phyloP scores from a whole-genome alignment of 345 rosid species.

The Orychophragmus violaceus region DNA sequence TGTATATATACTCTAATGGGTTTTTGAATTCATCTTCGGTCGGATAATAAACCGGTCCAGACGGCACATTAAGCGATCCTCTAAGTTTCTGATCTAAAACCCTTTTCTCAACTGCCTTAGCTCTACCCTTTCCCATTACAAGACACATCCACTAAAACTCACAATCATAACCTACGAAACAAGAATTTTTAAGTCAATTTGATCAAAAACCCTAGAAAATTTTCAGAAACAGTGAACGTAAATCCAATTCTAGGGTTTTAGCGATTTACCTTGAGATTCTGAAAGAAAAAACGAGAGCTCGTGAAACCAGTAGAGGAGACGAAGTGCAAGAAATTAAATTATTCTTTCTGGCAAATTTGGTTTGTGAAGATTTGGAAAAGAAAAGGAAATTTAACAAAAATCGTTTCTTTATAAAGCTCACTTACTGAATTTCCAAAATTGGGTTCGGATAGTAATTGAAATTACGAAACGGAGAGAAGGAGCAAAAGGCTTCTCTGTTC shows the following conservation, averaged over 20 bases:
- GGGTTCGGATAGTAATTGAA: constrained; percentile 16
- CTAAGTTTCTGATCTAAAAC: constrained; percentile 51
- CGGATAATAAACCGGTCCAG: constrained; percentile 77
- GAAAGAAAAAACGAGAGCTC: constrained; percentile 16
- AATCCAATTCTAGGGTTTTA: constrained; percentile 43
- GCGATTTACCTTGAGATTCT: constrained; percentile 34
- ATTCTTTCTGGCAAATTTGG: background rate
- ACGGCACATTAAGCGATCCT: constrained; percentile 44
- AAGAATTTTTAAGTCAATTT: background rate
- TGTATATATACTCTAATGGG: constrained; percentile 72
- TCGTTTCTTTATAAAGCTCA: constrained; percentile 19
- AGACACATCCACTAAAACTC: constrained; percentile 23
- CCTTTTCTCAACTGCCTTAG: constrained; percentile 70
- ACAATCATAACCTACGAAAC: constrained; percentile 33
- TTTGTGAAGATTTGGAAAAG: background rate
- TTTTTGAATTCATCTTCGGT: constrained; percentile 74
- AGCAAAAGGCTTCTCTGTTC: background rate
- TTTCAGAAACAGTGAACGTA: background rate
- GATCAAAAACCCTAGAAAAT: constrained; percentile 5
- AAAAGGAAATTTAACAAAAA: background rate
- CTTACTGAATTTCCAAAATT: constrained; percentile 15
- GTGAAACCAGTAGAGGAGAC: constrained; percentile 13
- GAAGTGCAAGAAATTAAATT: constrained; percentile 15
- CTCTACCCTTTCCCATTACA: constrained; percentile 86
- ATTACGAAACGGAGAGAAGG: constrained; percentile 5